Evolutionary conservation across 2,329 filamentous ascomycete species (phyloP), one percentile per base, ranked within the genome.

Genomic region (Westerdykella aurantiaca): DNA sequence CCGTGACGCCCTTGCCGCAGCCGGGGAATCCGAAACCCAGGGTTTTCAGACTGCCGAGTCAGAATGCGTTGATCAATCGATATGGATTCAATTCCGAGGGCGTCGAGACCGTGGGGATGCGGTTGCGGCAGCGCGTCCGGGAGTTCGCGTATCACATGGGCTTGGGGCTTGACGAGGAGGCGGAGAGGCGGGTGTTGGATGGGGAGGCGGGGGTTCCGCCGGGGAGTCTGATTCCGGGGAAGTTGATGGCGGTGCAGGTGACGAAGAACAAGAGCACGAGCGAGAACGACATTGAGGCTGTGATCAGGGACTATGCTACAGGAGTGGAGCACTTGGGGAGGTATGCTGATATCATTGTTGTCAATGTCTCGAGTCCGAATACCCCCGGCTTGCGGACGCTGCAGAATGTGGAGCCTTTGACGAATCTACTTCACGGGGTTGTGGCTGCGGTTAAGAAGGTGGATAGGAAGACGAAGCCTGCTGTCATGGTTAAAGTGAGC

Each of bases 321-420:
- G 95, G 91, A 58, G 90, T 96, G 3, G 76, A 85, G 43, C 78
- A 83, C 37, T 73, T 98, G 31, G 93, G 85, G 4, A 84, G 78
- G 40, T 98, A 95, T 63, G 89, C 93, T 10, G 93, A 98, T 60
- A 85, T 98, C 31, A 72, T 98, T n/a, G 91, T 97, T 6, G 93
- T 98, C 61, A 98, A 98, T 59, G 93, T 98, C 39, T 95, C 89
- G 60, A 94, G 87, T 56, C 93, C 93, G 18, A 98, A 98, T 70
- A 97, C 91, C 0, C 91, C 91, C 0, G 91, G 93, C 0, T 77
- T 97, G 39, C 81, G 93, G 18, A 85, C 88, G 44, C 74, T 98
- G 31, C 93, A 98, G 69, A 86, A 86, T 2, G 80, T 83, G 0
- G 88, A 86, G 52, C 91, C 90, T 1, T 72, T 98, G 44, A 91